Evolutionary conservation across 768 basidiomycete genomes (phyloP), one percentile per base, ranked within the genome.

Genomic region (Suillus tomentosus): DNA sequence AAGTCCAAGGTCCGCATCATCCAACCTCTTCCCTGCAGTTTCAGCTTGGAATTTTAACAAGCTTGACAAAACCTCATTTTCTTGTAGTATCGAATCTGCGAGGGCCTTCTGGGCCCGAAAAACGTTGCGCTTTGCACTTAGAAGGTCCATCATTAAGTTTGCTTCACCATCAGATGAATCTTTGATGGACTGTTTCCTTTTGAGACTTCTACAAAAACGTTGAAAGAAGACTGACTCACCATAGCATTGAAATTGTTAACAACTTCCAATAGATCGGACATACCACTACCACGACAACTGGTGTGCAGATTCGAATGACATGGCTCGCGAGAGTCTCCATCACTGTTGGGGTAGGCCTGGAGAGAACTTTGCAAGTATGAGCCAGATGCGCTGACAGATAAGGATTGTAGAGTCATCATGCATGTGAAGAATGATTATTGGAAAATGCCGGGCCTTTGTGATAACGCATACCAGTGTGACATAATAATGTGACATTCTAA

Each of bases 241-340:
- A 48, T 48, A 48, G 47, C 22, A 48, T 48, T 48, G 47, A 48
- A 48, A 48, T 48, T 48, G 22, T 48, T 22, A 48, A 48, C 22
- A 24, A 48, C 22, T 48, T 48, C 47, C 47, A 48, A 48, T 48
- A 48, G 11, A 48, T 48, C 22, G 3, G 47, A 48, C 47, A 48
- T 24, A 48, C 47, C 22, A 48, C 47, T 48, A 27, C 27, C 27
- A 27, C 24, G 47, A 22, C 13, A 24, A 48, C 47, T 48, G 22
- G 47, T 48, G 47, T 24, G 22, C 22, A 13, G 22, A 48, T 48
- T 48, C 22, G 13, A 22, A 48, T 11, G 5, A 48, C 47, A 48
- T 48, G 47, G 47, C 47, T 48, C 1, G 8, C 11, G 5, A 48
- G 47, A 48, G 47, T 48, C 47, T n/a, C 47, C 11, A 13, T 22